These are phyloP conservation scores for Ophiocordyceps robertsii DNA, from an alignment of 2,329 filamentous ascomycete genomes.

Conservation along the genomic window DNA sequence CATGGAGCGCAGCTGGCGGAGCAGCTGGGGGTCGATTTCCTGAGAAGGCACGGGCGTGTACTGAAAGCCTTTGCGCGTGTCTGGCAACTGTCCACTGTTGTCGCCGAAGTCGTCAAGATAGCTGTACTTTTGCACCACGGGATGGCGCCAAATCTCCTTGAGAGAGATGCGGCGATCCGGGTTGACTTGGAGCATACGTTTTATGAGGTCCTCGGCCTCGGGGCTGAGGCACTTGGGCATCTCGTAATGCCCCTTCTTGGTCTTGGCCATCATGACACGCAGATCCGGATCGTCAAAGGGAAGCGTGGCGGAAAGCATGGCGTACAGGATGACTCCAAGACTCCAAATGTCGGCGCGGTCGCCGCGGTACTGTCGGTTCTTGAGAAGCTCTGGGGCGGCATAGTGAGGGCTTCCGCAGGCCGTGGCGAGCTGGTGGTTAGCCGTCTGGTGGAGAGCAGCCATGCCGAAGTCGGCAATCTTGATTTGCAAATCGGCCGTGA, in stretches of 20 bases:
- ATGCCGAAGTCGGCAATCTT: slow-evolving; percentile 98
- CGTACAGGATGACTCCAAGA: slow-evolving; percentile 78
- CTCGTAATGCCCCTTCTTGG: slow-evolving; percentile 44
- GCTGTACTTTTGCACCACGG: slow-evolving; percentile 74
- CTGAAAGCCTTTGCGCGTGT: slow-evolving; percentile 47
- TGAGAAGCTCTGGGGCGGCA: slow-evolving; percentile 82
- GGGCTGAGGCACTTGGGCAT: slow-evolving; percentile 49
- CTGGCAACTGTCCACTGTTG: slow-evolving; percentile 36
- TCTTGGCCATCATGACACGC: slow-evolving; percentile 45
- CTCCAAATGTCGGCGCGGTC: slow-evolving; percentile 91
- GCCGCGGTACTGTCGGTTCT: slow-evolving; percentile 64
- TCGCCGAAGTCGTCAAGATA: slow-evolving; percentile 55
- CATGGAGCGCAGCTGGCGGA: slow-evolving; percentile 76
- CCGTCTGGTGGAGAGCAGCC: slow-evolving; percentile 78
- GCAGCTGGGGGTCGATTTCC: slow-evolving; percentile 67
- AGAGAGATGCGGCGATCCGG: slow-evolving; percentile 70
- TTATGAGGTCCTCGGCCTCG: slow-evolving; percentile 67
- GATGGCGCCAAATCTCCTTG: slow-evolving; percentile 72
- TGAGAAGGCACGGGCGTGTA: slow-evolving; percentile 43
- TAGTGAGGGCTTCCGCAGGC: slow-evolving; percentile 96
- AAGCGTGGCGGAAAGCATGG: slow-evolving; percentile 68
- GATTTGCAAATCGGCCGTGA: slow-evolving; percentile 62
- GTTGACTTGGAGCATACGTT: slow-evolving; percentile 64
- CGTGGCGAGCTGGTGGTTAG: slow-evolving; percentile 66
- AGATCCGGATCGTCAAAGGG: slow-evolving; percentile 66